Evolutionary conservation across 1,284 basidiomycete genomes (phyloP), one percentile per base, ranked within the genome.

Genomic region (Malassezia sp.): DNA sequence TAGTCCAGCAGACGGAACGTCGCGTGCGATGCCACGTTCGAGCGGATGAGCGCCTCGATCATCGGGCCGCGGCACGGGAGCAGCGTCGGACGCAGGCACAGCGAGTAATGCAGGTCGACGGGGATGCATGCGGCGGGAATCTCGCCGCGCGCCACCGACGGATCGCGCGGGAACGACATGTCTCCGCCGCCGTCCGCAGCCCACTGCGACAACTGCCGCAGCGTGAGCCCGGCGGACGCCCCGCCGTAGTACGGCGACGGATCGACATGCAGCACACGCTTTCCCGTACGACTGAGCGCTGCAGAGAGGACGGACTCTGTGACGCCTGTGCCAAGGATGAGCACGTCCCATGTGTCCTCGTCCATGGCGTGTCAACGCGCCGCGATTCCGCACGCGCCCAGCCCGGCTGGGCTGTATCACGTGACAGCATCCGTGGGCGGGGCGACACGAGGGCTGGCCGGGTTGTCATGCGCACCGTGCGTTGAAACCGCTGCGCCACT

Each of bases 21-120:
- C 24, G 87, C 84, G 63, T 97, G 96, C 43, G 82, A 81, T 8
- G 86, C 79, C 5, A 96, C 89, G 23, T 87, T 85, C 18, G 86
- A 90, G 1, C 78, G 73, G 21, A 95, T 76, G 5, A 96, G 75
- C 2, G 83, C 78, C 17, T 83, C 78, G 35, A 96, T 85, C 28
- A 87, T 77, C 0, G 81, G 78, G 0, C 90, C 88, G 11, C 79
- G 70, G 0, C 86, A 81, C 1, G 86, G 83, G 15, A 95, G 79
- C 2, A 96, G 73, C 2, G 83, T 76, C 0, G 91, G 91, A 5
- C 78, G 77, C 20, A 96, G 78, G 5, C 85, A 87, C 24, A 96
- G 73, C 0, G 87, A 80, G 71, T 90, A 97, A 53, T 84, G 80
- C 24, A 63, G 52, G 28, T 67, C 59, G 10, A 69, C 39, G 4